Evolutionary conservation across 169 alveolate genomes (phyloP).

Genomic region (Condylostoma magnum): DNA sequence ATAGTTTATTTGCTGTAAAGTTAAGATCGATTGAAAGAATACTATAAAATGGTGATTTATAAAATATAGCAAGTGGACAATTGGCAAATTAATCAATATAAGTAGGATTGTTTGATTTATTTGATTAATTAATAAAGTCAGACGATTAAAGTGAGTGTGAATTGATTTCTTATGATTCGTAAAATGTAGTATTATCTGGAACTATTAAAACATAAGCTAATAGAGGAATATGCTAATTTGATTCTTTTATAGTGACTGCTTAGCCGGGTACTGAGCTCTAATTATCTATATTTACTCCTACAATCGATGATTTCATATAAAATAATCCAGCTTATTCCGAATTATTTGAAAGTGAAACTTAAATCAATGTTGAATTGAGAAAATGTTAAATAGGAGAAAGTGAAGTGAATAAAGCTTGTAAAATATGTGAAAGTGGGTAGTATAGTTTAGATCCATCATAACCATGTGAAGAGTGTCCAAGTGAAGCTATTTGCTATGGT

Average conservation of each 20-base stretch:
- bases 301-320: neutral
- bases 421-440: neutral
- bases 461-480: constrained; percentile 18
- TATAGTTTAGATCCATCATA: neutral
- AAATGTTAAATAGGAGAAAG: constrained; percentile 11
- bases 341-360: too few species aligned
- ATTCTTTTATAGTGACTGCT: neutral
- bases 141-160: neutral
- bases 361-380: neutral
- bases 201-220: neutral
- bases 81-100: neutral
- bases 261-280: constrained; percentile 6
- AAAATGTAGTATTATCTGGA: neutral
- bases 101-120: neutral
- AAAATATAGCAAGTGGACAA: neutral
- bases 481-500: constrained; percentile 15
- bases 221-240: neutral
- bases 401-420: neutral
- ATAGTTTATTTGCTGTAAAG: neutral
- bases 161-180: neutral
- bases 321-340: neutral
- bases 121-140: neutral
- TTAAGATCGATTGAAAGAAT: neutral
- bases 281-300: neutral
- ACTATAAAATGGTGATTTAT: neutral